Evolutionary conservation across 768 basidiomycete species (phyloP).

Genomic region (Cystobasidium ongulense): DNA sequence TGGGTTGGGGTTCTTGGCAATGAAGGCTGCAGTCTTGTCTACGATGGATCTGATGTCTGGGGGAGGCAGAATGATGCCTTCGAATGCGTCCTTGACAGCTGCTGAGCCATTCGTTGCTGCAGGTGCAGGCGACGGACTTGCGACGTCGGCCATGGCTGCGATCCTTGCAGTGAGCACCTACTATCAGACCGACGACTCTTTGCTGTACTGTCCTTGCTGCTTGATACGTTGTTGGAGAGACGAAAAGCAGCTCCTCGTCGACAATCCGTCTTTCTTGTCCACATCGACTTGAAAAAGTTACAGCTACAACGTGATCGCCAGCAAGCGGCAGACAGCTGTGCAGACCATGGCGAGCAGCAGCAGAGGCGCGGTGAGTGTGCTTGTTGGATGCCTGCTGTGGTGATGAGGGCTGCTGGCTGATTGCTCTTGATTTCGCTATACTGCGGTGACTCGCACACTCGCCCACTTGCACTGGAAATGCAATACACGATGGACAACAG

Average conservation of each 20-base stretch:
- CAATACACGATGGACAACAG: background rate
- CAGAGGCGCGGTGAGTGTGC: background rate
- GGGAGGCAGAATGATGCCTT: constrained; percentile 84
- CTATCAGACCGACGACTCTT: background rate
- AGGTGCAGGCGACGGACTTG: background rate
- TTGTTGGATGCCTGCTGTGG: background rate
- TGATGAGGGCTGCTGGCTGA: background rate
- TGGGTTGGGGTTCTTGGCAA: constrained; percentile 77
- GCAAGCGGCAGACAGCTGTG: background rate
- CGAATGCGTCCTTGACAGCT: constrained; percentile 11
- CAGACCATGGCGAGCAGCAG: background rate
- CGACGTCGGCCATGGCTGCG: background rate
- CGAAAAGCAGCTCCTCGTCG: background rate
- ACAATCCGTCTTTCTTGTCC: background rate
- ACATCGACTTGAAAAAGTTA: background rate
- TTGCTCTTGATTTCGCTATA: background rate
- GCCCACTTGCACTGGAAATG: background rate
- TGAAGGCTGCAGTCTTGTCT: constrained; percentile 83
- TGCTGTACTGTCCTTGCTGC: background rate
- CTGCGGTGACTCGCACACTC: background rate
- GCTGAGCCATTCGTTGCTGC: constrained; percentile 2
- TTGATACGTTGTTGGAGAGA: background rate
- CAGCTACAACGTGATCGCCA: background rate
- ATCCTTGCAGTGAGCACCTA: background rate
- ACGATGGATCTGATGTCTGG: constrained; percentile 97